Evolutionary conservation across 441 rosid species (phyloP).

Genomic region (Arabidopsis lyrata): DNA sequence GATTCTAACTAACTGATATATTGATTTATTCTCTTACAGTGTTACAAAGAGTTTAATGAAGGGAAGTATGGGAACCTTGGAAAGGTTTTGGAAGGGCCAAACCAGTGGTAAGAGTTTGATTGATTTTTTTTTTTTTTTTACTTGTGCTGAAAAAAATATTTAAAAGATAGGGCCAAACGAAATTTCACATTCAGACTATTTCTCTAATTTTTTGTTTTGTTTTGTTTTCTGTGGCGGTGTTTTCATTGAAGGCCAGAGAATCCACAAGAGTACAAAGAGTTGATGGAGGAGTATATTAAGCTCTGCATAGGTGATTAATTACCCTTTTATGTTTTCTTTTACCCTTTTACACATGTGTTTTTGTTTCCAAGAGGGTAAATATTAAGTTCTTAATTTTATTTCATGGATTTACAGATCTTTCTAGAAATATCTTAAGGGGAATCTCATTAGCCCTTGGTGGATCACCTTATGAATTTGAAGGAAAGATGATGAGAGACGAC

Average conservation of each 20-base stretch:
- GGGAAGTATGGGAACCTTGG: conserved; percentile 81
- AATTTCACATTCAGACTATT: no score
- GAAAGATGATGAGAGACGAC: conserved; percentile 68
- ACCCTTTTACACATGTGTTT: background rate
- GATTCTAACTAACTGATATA: no score
- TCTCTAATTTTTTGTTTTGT: no score
- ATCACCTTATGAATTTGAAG: conserved; percentile 73
- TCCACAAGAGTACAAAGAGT: conserved; percentile 57
- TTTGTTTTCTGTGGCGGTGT: no score
- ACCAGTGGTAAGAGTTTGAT: conserved; percentile 53
- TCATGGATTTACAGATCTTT: conserved; percentile 50
- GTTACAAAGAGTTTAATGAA: conserved; percentile 66
- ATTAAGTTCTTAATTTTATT: background rate
- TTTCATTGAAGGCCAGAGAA: conserved; percentile 59
- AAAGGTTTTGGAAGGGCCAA: conserved; percentile 74
- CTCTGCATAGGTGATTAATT: conserved; percentile 65
- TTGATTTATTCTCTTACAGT: conserved; percentile 42
- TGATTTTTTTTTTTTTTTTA: no score
- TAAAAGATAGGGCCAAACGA: no score
- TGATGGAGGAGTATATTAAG: conserved; percentile 67
- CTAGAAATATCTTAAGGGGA: conserved; percentile 74
- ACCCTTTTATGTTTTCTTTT: background rate
- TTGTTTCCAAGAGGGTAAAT: background rate
- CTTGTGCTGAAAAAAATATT: no score
- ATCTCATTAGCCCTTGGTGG: conserved; percentile 76